phyloP scores from a whole-genome alignment of 495 filamentous ascomycete species.

The Penicillium pulvis region DNA sequence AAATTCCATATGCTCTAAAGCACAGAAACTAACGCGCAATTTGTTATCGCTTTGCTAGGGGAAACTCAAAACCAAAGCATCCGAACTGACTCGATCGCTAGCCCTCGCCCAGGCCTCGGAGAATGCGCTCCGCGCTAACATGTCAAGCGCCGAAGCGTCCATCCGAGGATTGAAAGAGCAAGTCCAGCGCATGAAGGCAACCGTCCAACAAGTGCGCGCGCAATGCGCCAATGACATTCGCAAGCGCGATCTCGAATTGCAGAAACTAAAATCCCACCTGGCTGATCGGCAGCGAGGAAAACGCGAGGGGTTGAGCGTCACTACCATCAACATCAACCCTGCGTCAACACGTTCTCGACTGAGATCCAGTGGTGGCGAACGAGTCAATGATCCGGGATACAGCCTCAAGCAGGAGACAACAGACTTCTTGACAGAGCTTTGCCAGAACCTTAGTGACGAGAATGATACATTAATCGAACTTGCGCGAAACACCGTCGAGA shows the following conservation, averaged over 20 bases:
- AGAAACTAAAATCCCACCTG: conserved; percentile 81
- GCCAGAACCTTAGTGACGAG: conserved; percentile 87
- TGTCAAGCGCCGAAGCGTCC: conserved; percentile 70
- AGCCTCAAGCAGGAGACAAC: conserved; percentile 84
- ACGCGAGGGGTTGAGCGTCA: conserved; percentile 51
- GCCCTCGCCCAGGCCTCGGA: conserved; percentile 75
- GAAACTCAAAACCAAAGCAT: conserved; percentile 66
- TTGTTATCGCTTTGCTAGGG: conserved; percentile 34
- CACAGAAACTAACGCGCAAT: conserved; percentile 17
- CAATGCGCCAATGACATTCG: conserved; percentile 91
- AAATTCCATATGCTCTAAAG: neutral
- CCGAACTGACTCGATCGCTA: conserved; percentile 73
- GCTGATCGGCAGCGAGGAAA: conserved; percentile 56
- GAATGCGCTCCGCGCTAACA: conserved; percentile 64
- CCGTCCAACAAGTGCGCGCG: conserved; percentile 76
- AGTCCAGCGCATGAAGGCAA: conserved; percentile 70
- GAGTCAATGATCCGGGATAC: conserved; percentile 62
- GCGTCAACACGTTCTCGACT: conserved; percentile 34
- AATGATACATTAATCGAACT: conserved; percentile 82
- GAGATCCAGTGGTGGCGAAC: conserved; percentile 39
- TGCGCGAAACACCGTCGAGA: conserved; percentile 68
- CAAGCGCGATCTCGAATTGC: conserved; percentile 86
- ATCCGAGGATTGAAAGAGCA: conserved; percentile 77
- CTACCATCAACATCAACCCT: conserved; percentile 53
- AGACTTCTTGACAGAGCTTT: conserved; percentile 86